These are phyloP conservation scores for Kwoniella bestiolae DNA, from an alignment of 768 basidiomycete species.

Conservation along the genomic window DNA sequence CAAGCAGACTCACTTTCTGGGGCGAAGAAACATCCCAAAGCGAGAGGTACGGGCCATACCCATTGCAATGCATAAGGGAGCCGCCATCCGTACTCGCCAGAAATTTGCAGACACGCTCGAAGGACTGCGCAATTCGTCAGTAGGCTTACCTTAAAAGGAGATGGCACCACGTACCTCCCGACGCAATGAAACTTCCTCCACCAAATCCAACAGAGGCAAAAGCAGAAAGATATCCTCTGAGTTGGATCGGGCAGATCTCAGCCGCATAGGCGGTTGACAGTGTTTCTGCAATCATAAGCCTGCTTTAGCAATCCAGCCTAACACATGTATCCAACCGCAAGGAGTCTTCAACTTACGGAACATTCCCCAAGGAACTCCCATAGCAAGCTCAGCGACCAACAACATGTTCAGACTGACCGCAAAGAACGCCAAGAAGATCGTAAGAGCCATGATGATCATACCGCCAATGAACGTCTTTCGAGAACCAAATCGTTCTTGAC, in stretches of 20 bases:
- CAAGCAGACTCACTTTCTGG: slow-evolving; percentile 34
- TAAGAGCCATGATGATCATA: slow-evolving; percentile 35
- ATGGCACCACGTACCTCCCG: background rate
- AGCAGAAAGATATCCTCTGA: slow-evolving; percentile 51
- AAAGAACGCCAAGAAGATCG: slow-evolving; percentile 38
- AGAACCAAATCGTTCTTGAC: slow-evolving; percentile 33
- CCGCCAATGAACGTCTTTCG: slow-evolving; percentile 27
- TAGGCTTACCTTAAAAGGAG: no score
- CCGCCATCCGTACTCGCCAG: slow-evolving; percentile 39
- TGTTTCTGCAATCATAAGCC: no score
- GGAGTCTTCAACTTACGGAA: slow-evolving; percentile 39
- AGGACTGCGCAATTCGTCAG: slow-evolving; percentile 7
- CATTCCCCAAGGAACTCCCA: slow-evolving; percentile 42
- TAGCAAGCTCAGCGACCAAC: slow-evolving; percentile 32
- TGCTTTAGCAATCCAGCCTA: no score
- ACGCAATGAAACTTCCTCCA: slow-evolving; percentile 19
- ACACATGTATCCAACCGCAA: no score
- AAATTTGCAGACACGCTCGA: slow-evolving; percentile 22
- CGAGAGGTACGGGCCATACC: slow-evolving; percentile 57
- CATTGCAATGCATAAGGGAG: slow-evolving; percentile 51
- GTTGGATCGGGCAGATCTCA: slow-evolving; percentile 51
- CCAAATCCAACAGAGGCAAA: slow-evolving; percentile 45
- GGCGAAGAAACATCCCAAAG: slow-evolving; percentile 48
- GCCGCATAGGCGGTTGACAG: slow-evolving; percentile 41
- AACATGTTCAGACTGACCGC: slow-evolving; percentile 34